A percentile compares a stretch with the other conserved stretches of the same genome.
These are phyloP conservation scores for Mycena leptocephala DNA, from an alignment of 768 basidiomycete genomes.

Conservation along the genomic window DNA sequence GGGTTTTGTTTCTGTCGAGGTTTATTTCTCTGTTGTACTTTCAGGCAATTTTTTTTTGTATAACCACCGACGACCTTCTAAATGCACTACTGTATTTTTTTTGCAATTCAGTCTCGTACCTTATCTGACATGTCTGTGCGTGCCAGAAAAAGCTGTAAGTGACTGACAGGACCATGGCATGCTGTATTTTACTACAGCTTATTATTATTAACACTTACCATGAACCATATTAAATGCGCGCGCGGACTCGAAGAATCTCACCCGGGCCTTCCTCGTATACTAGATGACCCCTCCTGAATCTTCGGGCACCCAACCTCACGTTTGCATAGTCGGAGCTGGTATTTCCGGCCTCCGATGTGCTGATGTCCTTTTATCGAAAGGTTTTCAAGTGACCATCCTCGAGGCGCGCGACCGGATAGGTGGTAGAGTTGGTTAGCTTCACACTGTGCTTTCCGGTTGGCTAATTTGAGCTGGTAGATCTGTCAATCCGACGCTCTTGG, in stretches of 20 bases:
- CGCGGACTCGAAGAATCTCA: background rate
- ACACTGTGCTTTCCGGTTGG: background rate
- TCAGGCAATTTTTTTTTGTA: too few species aligned
- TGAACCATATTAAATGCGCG: constrained; percentile 24
- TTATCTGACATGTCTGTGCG: background rate
- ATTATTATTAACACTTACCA: background rate
- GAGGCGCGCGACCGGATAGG: constrained; percentile 41
- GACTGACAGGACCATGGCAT: background rate
- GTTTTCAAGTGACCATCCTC: constrained; percentile 36
- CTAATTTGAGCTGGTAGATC: constrained; percentile 21
- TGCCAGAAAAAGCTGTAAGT: background rate
- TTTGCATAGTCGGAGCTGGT: constrained; percentile 40
- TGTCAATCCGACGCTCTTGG: constrained; percentile 39
- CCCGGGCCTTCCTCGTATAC: background rate
- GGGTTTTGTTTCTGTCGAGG: background rate
- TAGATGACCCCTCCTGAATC: background rate
- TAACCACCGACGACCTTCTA: background rate
- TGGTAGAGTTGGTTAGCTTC: constrained; percentile 31
- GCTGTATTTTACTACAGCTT: background rate
- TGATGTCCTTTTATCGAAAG: constrained; percentile 32
- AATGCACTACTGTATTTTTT: background rate
- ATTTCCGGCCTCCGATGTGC: constrained; percentile 39
- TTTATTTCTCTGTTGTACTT: background rate
- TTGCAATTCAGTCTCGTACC: background rate
- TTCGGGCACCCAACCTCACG: constrained; percentile 17